Evolutionary conservation across 2,329 filamentous ascomycete genomes (phyloP).

Genomic region (Diaporthe citri): DNA sequence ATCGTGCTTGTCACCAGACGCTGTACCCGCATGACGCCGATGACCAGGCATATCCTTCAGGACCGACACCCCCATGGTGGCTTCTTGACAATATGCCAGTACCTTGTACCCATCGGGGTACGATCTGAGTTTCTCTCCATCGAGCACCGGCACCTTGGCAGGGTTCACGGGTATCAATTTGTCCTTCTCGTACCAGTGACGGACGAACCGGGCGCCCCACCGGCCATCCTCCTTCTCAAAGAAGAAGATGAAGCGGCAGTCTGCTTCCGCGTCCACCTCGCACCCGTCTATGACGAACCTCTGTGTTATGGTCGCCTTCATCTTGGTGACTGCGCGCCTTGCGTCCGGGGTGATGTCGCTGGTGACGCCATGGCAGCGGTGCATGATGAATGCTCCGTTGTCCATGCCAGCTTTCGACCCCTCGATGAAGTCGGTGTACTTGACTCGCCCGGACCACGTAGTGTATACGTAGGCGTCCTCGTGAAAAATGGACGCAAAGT

Average conservation of each 20-base stretch:
- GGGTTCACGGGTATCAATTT: constrained; percentile 61
- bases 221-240: constrained; percentile 54
- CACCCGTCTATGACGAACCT: constrained; percentile 56
- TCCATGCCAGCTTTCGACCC: constrained; percentile 1
- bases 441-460: constrained; percentile 7
- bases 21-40: constrained; percentile 46
- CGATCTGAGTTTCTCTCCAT: constrained; percentile 53
- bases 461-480: constrained; percentile 6
- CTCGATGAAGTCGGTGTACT: constrained; percentile 6
- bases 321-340: constrained; percentile 59
- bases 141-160: constrained; percentile 54
- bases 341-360: constrained; percentile 44
- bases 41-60: constrained; percentile 60
- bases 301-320: constrained; percentile 65
- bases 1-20: constrained; percentile 7
- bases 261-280: constrained; percentile 60
- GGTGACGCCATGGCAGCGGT: constrained; percentile 2
- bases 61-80: constrained; percentile 59
- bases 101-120: constrained; percentile 61
- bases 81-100: constrained; percentile 59
- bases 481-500: constrained; percentile 14
- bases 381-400: neutral
- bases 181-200: constrained; percentile 66
- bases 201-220: constrained; percentile 59
- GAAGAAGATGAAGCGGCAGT: constrained; percentile 61